These are phyloP conservation scores for slime mould (Dictyostelium discoideum) DNA, from an alignment of 78 protist species.

Conservation along the genomic window DNA sequence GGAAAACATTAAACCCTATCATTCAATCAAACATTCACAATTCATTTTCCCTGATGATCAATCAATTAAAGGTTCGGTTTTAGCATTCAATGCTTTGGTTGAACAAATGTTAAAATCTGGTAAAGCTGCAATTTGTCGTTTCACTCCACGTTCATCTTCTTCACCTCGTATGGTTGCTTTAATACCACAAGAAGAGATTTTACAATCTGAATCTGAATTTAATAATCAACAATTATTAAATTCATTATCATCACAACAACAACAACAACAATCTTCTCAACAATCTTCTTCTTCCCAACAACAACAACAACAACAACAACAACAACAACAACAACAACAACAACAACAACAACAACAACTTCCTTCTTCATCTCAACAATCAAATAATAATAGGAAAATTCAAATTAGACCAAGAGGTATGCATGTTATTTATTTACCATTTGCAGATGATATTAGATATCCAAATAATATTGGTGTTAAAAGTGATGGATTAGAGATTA, in stretches of 20 bases:
- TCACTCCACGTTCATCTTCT: slow-evolving; percentile 23
- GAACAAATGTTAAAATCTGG: slow-evolving; percentile 48
- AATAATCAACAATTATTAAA: neutral
- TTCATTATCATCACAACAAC: neutral
- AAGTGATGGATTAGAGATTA: neutral
- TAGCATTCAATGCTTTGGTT: slow-evolving; percentile 52
- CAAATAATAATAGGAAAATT: neutral
- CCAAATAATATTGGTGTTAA: neutral
- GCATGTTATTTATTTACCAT: slow-evolving; percentile 77
- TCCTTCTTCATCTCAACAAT: neutral
- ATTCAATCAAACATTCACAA: slow-evolving; percentile 22
- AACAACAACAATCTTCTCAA: neutral
- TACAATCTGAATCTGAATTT: neutral
- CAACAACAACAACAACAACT: neutral
- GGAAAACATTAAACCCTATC: slow-evolving; percentile 41
- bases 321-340: neutral
- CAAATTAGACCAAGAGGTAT: slow-evolving; percentile 59
- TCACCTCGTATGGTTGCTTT: slow-evolving; percentile 78
- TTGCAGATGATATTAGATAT: slow-evolving; percentile 82
- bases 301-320: neutral
- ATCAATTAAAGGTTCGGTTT: slow-evolving; percentile 49
- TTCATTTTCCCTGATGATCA: slow-evolving; percentile 84
- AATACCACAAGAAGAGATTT: slow-evolving; percentile 52
- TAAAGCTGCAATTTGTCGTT: slow-evolving; percentile 68
- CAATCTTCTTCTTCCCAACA: neutral